Base-by-base conservation (phyloP, 2,329 filamentous ascomycete species). In the Diaporthe eres region DNA sequence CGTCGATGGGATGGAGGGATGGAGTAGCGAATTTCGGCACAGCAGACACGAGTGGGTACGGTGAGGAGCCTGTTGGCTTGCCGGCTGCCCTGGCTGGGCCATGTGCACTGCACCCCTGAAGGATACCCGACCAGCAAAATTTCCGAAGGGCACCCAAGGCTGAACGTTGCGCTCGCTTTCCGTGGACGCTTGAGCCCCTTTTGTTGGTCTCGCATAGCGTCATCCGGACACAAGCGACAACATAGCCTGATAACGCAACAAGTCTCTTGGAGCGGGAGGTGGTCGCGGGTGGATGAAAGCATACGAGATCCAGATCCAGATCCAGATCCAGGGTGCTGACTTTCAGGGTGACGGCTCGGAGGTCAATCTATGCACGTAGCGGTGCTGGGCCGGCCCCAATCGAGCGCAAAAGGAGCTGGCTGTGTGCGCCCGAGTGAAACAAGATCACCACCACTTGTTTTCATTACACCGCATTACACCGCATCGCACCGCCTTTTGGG, bases 131-230 rank as follows among this genome's bases (percentile, higher is more conserved):
- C 55, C 61, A 51, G 47, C 63, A 71, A 76, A 74, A 74, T 49
- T 71, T 74, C 72, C 72, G 65, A 67, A 65, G 51, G 71, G 58
- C 71, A 55, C 65, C 61, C 65, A 70, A 71, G 74, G 72, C 75
- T 74, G 63, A 74, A 74, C 67, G 65, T 71, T 76, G 75, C 75
- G 75, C 75, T 73, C 75, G 75, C 75, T 67, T 22, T 58, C 57
- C 53, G 58, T 55, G 12, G 49, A 42, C 65, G 71, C 47, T 63
- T 51, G 63, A 71, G 73, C 73, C 73, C 65, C 73, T 70, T 75
- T 75, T 71, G 47, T 47, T 65, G 47, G 65, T 22, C 34, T 39
- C n/a, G 28, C 49, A 57, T 55, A 51, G 58, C 58, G 71, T 73
- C 58, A 73, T 73, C 47, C 49, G 34, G 65, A 53, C 22, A 55